Percentiles rank a stretch among this genome's conserved stretches.
These are phyloP conservation scores for Epichloe brachyelytri DNA, from an alignment of 2,329 filamentous ascomycete species.

Conservation along the genomic window DNA sequence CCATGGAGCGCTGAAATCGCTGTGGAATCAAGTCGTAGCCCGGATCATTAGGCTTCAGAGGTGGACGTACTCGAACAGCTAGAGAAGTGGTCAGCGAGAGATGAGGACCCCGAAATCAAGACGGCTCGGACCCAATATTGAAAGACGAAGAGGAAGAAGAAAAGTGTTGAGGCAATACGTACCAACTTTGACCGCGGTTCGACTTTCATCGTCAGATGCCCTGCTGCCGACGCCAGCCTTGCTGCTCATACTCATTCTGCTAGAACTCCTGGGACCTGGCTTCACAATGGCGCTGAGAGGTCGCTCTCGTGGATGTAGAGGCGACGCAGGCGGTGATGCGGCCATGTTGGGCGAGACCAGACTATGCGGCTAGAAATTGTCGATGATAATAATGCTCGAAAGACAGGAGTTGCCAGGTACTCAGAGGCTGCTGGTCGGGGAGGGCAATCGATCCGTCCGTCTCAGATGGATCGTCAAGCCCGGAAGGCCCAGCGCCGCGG, in stretches of 20 bases:
- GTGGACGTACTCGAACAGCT: conserved; percentile 90
- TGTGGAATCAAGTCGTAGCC: conserved; percentile 92
- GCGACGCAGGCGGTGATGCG: conserved; percentile 58
- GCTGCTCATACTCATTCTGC: conserved; percentile 74
- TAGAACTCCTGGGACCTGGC: conserved; percentile 59
- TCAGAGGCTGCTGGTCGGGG: not conserved
- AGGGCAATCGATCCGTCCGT: conserved; percentile 2
- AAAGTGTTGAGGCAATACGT: conserved; percentile 23
- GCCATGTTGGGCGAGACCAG: conserved; percentile 36
- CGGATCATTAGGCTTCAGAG: conserved; percentile 70
- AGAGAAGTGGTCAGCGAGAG: conserved; percentile 5
- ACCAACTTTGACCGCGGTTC: conserved; percentile 95
- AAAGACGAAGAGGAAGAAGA: not conserved
- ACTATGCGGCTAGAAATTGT: not conserved
- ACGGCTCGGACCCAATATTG: not conserved
- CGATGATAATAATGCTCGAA: not conserved
- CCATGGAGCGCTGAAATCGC: conserved; percentile 85
- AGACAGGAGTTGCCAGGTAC: not conserved
- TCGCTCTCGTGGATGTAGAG: conserved; percentile 43
- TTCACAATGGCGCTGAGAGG: conserved; percentile 74
- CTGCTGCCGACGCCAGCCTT: conserved; percentile 66
- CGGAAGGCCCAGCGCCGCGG: conserved; percentile 3
- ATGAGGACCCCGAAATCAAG: not conserved
- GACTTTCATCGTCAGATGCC: conserved; percentile 78
- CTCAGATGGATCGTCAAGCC: conserved; percentile 3